phyloP scores from a whole-genome alignment of 140 eudicot genomes.

The Bidens hawaiensis region DNA sequence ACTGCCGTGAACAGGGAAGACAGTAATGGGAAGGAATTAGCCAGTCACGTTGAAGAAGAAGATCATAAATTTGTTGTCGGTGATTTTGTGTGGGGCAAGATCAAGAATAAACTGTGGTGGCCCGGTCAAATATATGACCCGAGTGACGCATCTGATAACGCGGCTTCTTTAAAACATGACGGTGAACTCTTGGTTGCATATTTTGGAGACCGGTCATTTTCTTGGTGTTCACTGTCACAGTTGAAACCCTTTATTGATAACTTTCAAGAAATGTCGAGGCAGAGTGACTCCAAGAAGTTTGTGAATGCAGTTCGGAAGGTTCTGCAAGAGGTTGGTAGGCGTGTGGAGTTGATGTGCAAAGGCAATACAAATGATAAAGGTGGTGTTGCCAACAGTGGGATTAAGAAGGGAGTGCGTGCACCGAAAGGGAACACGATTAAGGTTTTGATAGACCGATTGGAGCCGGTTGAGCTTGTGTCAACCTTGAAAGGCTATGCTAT shows the following conservation, averaged over 20 bases:
- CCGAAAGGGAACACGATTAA: constrained; percentile 41
- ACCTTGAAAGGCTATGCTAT: constrained; percentile 32
- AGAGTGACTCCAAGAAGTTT: constrained; percentile 55
- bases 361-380: constrained; percentile 16
- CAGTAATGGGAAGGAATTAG: neutral
- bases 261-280: constrained; percentile 52
- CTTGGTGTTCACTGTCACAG: constrained; percentile 77
- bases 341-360: constrained; percentile 39
- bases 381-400: constrained; percentile 45
- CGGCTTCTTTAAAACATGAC: constrained; percentile 31
- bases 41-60: neutral
- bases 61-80: constrained; percentile 50
- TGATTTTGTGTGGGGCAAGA: constrained; percentile 88
- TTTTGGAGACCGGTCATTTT: constrained; percentile 80
- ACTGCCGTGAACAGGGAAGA: neutral
- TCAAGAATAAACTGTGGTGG: constrained; percentile 83
- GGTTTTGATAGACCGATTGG: constrained; percentile 22
- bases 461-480: constrained; percentile 34
- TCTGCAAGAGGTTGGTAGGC: constrained; percentile 35
- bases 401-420: constrained; percentile 44
- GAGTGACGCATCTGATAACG: constrained; percentile 62
- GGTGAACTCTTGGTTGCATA: constrained; percentile 64
- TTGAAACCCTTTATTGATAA: constrained; percentile 58
- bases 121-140: constrained; percentile 76
- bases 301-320: constrained; percentile 47